These are phyloP conservation scores for Parietichytrium sp. DNA, from an alignment of 108 stramenopile species.

Conservation along the genomic window DNA sequence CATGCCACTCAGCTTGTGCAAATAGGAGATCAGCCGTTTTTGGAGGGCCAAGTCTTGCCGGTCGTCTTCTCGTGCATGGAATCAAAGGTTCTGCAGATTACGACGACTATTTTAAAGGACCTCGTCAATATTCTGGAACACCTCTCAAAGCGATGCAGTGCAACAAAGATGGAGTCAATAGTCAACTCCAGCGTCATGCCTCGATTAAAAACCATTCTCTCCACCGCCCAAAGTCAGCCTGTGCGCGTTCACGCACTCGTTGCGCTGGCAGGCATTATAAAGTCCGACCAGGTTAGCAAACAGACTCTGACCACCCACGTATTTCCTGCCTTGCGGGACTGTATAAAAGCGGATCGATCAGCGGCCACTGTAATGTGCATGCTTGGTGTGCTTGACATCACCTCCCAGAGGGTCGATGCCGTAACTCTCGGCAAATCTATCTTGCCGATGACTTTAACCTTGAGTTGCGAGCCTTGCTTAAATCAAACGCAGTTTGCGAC, in stretches of 20 bases:
- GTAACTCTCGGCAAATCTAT: neutral
- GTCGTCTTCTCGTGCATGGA: neutral
- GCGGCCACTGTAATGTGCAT: neutral
- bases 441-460: constrained; percentile 4
- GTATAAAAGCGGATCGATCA: neutral
- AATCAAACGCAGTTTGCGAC: neutral
- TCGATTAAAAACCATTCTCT: too few relatives aligned
- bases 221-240: too few relatives aligned
- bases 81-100: neutral
- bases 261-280: neutral
- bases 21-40: neutral
- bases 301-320: neutral
- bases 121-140: too few relatives aligned
- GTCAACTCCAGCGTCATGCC: too few relatives aligned
- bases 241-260: neutral
- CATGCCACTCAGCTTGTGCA: neutral
- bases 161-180: too few relatives aligned
- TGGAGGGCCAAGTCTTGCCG: neutral
- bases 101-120: neutral
- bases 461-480: neutral
- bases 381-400: neutral
- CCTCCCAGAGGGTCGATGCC: neutral
- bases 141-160: too few relatives aligned
- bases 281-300: neutral
- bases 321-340: neutral